Evolutionary conservation across 768 basidiomycete genomes (phyloP).

Genomic region (Tephrocybe sp.): DNA sequence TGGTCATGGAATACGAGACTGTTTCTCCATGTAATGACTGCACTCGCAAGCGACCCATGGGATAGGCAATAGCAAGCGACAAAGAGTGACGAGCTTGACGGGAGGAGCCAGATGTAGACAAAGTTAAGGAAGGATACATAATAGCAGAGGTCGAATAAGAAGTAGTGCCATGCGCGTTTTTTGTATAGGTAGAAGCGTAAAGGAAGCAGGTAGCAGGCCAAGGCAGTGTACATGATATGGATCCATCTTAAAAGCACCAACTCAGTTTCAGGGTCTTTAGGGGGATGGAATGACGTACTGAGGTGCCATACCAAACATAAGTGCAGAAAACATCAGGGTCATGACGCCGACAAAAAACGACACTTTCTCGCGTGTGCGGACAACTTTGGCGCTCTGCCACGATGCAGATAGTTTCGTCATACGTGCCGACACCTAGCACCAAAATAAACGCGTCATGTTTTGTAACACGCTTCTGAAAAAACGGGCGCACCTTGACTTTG

Average conservation of each 20-base stretch:
- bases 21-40: constrained; percentile 98
- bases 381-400: constrained; percentile 92
- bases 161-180: constrained; percentile 91
- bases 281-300: constrained; percentile 52
- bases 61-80: constrained; percentile 91
- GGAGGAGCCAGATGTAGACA: constrained; percentile 88
- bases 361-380: constrained; percentile 78
- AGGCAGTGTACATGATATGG: constrained; percentile 82
- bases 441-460: constrained; percentile 10
- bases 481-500: constrained; percentile 70
- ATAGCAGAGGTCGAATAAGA: constrained; percentile 91
- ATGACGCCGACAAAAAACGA: constrained; percentile 95
- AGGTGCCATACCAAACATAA: constrained; percentile 86
- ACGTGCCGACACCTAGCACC: constrained; percentile 67
- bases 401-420: constrained; percentile 74
- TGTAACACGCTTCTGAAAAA: not conserved
- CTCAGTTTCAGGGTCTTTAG: constrained; percentile 7
- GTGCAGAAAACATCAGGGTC: constrained; percentile 78
- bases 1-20: constrained; percentile 96
- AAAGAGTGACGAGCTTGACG: constrained; percentile 73
- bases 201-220: constrained; percentile 76
- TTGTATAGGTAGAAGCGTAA: constrained; percentile 85
- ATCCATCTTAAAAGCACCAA: constrained; percentile 62
- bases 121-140: constrained; percentile 91
- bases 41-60: constrained; percentile 87